Evolutionary conservation across 176 grass and related monocot genomes (phyloP).

Genomic region (Elaeis guineensis): DNA sequence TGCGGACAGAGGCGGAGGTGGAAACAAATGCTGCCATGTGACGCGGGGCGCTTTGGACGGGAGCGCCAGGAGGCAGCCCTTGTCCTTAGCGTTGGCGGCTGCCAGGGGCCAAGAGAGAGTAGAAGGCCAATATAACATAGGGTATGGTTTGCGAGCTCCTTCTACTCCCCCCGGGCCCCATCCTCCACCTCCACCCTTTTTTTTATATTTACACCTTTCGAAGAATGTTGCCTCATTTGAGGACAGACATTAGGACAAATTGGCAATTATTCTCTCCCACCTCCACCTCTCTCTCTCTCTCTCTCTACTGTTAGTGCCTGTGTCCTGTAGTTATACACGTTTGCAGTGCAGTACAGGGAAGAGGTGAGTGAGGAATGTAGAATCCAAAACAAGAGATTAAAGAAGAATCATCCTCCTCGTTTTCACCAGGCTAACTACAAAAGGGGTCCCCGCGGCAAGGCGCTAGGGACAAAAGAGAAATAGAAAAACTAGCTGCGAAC

Average conservation of each 20-base stretch:
- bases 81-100: too few relatives aligned
- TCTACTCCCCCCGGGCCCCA: neutral
- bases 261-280: too few relatives aligned
- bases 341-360: too few relatives aligned
- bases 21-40: neutral
- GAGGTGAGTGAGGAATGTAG: neutral
- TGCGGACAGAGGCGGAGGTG: neutral
- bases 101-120: too few relatives aligned
- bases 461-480: neutral
- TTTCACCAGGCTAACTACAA: too few relatives aligned
- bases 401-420: neutral
- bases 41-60: neutral
- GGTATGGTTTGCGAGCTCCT: too few relatives aligned
- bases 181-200: neutral
- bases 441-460: too few relatives aligned
- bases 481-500: neutral
- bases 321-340: too few relatives aligned
- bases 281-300: too few relatives aligned
- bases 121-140: too few relatives aligned
- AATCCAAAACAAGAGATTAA: constrained; percentile 3
- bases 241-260: constrained; percentile 3
- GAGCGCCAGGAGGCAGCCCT: too few relatives aligned
- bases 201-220: neutral
- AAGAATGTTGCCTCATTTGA: constrained; percentile 2
- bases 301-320: neutral